Base-by-base conservation (phyloP, 176 grass and related monocot species). In the Urochloa ruziziensis region DNA sequence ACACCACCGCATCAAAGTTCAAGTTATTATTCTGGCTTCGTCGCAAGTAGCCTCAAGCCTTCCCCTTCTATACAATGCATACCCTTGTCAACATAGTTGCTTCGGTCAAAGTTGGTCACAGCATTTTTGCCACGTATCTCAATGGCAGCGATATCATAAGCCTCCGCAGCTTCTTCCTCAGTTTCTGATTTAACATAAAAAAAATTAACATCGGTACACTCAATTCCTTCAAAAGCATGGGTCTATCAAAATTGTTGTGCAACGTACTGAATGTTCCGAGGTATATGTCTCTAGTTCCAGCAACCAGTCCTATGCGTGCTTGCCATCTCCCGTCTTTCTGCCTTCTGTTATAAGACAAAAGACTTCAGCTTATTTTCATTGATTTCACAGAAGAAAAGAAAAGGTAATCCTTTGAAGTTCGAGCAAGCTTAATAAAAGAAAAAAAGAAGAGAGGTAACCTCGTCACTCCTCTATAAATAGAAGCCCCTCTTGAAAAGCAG, bases 401-500 rank as follows among this genome's bases (percentile, higher is more conserved):
- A 84, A 27, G 25, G 17, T 34, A 52, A 14, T 3, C 11, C 6
- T 85, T 43, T 11, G 34, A 47, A 69, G 18, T 83, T 47, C 19
- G 24, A 40, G 72, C 19, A 77, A 74, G 14, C 32, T 44, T 2
- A 83, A 64, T 0, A 83, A 81, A 79, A 82, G 71, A 62, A 80
- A 66, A n/a, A 77, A n/a, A n/a, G n/a, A n/a, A 18, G 72, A 63
- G 59, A 85, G 48, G 33, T 68, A 81, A 99, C 96, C 94, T 99
- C 66, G 96, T 99, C 30, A 99, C 96, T 86, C 96, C 96, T 92
- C 96, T 94, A 79, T 96, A 99, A 60, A 80, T 75, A 48, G 93
- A 99, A 89, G 96, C 93, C n/a, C 96, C 96, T 87, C 96, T 99
- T 49, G 96, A 99, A 86, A 99, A 99, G 77, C 96, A 99, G 68